Evolutionary conservation across 2,329 filamentous ascomycete species (phyloP).

Genomic region (Parastagonospora nodorum): DNA sequence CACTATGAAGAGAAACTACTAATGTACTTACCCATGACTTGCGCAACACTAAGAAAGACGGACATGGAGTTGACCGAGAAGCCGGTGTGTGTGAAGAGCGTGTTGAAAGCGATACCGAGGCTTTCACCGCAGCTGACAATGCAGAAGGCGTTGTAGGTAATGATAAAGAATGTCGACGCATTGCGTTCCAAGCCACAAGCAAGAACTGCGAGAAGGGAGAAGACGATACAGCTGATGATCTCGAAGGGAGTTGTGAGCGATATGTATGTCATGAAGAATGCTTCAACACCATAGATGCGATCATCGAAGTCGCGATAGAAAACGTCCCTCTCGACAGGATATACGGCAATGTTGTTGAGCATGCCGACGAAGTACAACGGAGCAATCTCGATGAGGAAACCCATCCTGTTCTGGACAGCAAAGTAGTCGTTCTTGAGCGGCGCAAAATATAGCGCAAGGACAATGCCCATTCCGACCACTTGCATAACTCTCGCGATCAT

Average conservation of each 20-base stretch:
- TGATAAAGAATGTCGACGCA: slow-evolving; percentile 68
- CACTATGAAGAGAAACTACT: no score
- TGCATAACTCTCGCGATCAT: slow-evolving; percentile 46
- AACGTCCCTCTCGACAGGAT: slow-evolving; percentile 73
- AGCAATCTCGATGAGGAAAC: slow-evolving; percentile 73
- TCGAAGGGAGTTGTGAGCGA: slow-evolving; percentile 75
- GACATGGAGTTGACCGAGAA: slow-evolving; percentile 77
- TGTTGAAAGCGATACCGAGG: slow-evolving; percentile 80
- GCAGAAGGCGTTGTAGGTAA: slow-evolving; percentile 71
- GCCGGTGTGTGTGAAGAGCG: slow-evolving; percentile 73
- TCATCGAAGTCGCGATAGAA: slow-evolving; percentile 80
- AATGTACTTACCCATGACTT: slow-evolving; percentile 60
- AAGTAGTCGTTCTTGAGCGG: slow-evolving; percentile 72
- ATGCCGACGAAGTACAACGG: slow-evolving; percentile 77
- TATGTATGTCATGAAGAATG: slow-evolving; percentile 73
- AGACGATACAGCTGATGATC: slow-evolving; percentile 67
- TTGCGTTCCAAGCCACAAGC: slow-evolving; percentile 69
- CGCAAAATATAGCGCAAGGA: slow-evolving; percentile 62
- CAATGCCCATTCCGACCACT: slow-evolving; percentile 43
- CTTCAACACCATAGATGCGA: slow-evolving; percentile 71
- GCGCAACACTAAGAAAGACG: slow-evolving; percentile 71
- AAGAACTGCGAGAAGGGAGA: slow-evolving; percentile 67
- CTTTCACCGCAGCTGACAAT: slow-evolving; percentile 77
- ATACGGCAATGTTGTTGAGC: slow-evolving; percentile 78
- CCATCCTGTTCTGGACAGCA: slow-evolving; percentile 73